Conservation (phyloP, 352 stramenopile genomes). For the Globisporangium ultimum region DNA sequence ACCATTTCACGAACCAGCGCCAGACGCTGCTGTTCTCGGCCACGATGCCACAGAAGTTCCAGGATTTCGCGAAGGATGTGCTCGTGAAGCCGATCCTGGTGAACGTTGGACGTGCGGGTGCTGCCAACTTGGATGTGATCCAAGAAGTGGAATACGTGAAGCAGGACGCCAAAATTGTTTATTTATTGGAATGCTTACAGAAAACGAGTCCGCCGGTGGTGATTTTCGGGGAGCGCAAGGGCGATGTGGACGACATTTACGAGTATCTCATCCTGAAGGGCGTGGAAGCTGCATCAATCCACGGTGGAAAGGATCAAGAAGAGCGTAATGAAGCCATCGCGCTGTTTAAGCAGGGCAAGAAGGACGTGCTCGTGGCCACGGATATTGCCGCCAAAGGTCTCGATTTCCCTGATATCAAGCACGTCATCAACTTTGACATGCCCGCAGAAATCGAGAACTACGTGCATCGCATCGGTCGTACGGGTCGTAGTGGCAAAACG, state of each 20-base stretch:
- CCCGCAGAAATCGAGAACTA: constrained; percentile 99
- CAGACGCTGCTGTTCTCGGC: constrained; percentile 98
- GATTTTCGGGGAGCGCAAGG: constrained; percentile 98
- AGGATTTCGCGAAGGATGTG: constrained; percentile 97
- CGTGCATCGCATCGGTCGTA: constrained; percentile 98
- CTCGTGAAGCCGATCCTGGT: constrained; percentile 97
- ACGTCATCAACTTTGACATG: constrained; percentile 99
- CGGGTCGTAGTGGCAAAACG: constrained; percentile 97
- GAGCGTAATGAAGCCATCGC: constrained; percentile 97
- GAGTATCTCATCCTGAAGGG: constrained; percentile 98
- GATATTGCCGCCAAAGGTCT: constrained; percentile 98
- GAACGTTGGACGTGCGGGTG: constrained; percentile 97
- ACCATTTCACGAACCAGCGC: constrained; percentile 95
- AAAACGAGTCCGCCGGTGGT: constrained; percentile 98
- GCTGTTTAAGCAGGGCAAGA: constrained; percentile 91
- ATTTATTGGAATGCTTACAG: constrained; percentile 97
- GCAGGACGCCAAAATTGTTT: constrained; percentile 98
- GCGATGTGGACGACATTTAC: constrained; percentile 98
- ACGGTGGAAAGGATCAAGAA: constrained; percentile 97
- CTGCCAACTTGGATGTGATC: constrained; percentile 98
- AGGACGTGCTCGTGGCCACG: constrained; percentile 98
- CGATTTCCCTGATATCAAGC: constrained; percentile 99
- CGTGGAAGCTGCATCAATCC: constrained; percentile 94
- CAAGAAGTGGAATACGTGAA: constrained; percentile 99
- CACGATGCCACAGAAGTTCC: constrained; percentile 99